Conservation (phyloP, 1,139 yeast species). For the Pichia terricola region DNA sequence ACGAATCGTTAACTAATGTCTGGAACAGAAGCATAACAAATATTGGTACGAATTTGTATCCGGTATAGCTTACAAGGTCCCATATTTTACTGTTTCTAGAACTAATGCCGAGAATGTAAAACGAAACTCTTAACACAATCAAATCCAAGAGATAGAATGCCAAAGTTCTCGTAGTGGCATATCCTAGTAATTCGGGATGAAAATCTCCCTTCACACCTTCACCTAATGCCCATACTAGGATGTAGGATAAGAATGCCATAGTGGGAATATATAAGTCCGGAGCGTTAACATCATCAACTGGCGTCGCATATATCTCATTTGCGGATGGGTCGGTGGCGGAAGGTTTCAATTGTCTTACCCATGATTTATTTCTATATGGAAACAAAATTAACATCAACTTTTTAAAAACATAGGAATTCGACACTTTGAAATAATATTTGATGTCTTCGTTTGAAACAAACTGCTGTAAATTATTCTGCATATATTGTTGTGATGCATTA, state of each 20-base stretch:
- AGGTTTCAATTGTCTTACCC: constrained; percentile 46
- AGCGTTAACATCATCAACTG: constrained; percentile 78
- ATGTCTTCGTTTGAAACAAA: constrained; percentile 45
- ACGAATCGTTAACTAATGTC: constrained; percentile 26
- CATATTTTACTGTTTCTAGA: constrained; percentile 42
- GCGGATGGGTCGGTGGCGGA: constrained; percentile 21
- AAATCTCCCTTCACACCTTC: constrained; percentile 86
- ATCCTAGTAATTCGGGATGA: constrained; percentile 88
- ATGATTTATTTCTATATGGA: constrained; percentile 79
- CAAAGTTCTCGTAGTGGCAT: constrained; percentile 80
- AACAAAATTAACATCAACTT: constrained; percentile 68
- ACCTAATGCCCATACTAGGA: constrained; percentile 72
- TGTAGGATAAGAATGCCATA: constrained; percentile 87
- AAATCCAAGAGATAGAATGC: constrained; percentile 76
- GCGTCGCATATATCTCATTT: constrained; percentile 53
- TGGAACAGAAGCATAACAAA: constrained; percentile 46
- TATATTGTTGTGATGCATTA: constrained; percentile 57
- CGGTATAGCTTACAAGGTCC: constrained; percentile 84
- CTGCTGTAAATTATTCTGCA: constrained; percentile 60
- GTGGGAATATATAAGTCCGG: constrained; percentile 95
- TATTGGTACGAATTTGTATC: constrained; percentile 87
- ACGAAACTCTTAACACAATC: constrained; percentile 47
- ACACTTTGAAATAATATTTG: constrained; percentile 83
- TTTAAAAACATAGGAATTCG: constrained; percentile 73
- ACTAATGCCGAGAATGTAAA: constrained; percentile 50